A percentile compares a stretch with the other conserved stretches of the same genome.
phyloP scores from a whole-genome alignment of 2,329 filamentous ascomycete genomes.

The Penicillium sumatraense region DNA sequence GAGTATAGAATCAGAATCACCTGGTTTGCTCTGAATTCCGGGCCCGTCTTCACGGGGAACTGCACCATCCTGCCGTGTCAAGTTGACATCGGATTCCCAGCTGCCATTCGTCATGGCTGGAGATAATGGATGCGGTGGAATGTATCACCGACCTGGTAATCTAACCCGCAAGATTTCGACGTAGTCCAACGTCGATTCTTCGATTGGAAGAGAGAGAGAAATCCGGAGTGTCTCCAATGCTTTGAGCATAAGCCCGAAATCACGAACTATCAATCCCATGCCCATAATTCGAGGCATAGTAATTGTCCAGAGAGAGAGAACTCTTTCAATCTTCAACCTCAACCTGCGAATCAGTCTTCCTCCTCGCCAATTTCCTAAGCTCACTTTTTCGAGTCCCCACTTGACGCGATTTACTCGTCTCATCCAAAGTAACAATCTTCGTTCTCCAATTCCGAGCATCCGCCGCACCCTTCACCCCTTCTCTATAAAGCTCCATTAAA shows the following conservation, averaged over 20 bases:
- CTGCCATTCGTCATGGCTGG: too few species aligned
- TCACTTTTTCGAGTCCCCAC: not conserved
- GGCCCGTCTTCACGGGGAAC: too few species aligned
- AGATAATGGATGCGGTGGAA: not conserved
- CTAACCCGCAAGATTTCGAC: not conserved
- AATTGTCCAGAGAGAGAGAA: too few species aligned
- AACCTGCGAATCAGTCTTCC: not conserved
- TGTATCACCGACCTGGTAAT: not conserved
- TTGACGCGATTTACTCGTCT: not conserved
- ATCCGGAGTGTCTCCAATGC: too few species aligned
- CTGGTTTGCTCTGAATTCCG: too few species aligned
- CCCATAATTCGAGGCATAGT: too few species aligned
- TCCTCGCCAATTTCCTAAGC: not conserved
- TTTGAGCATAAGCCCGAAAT: too few species aligned
- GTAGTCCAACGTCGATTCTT: not conserved
- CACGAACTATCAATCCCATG: too few species aligned
- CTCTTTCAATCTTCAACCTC: not conserved
- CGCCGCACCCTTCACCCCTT: not conserved
- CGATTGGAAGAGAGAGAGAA: not conserved
- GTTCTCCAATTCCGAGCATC: not conserved
- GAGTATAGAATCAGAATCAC: too few species aligned
- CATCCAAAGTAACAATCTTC: not conserved
- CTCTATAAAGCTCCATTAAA: not conserved
- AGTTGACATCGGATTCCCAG: too few species aligned
- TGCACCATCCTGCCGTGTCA: too few species aligned